A percentile compares a stretch with the other conserved stretches of the same genome.
Evolutionary conservation across 768 basidiomycete genomes (phyloP).

Genomic region (Leccinum arenicola): DNA sequence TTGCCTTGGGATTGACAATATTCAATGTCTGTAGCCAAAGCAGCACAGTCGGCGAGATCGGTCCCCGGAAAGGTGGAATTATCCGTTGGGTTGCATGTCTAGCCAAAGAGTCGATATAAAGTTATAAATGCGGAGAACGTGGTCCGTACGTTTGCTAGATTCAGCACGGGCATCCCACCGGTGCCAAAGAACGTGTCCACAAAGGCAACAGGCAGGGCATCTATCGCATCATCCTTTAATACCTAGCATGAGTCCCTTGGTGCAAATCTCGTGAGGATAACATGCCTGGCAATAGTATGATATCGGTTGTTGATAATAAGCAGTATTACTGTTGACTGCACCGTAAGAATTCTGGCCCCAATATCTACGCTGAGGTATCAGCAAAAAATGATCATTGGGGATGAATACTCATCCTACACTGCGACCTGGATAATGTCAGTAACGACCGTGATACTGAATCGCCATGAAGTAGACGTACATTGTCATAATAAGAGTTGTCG

Average conservation of each 20-base stretch:
- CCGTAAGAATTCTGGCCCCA: slow-evolving; percentile 80
- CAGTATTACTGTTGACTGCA: slow-evolving; percentile 47
- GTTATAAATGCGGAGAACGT: background rate
- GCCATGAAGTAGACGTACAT: slow-evolving; percentile 39
- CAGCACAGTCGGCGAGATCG: slow-evolving; percentile 37
- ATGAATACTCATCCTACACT: slow-evolving; percentile 39
- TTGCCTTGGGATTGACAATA: slow-evolving; percentile 46
- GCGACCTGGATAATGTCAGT: slow-evolving; percentile 41
- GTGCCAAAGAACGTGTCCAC: slow-evolving; percentile 62
- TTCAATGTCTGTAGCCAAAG: slow-evolving; percentile 41
- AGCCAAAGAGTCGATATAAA: background rate
- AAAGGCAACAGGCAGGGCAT: slow-evolving; percentile 71
- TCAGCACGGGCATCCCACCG: slow-evolving; percentile 59
- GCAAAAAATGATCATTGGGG: background rate
- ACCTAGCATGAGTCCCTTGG: slow-evolving; percentile 1
- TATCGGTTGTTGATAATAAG: slow-evolving; percentile 59
- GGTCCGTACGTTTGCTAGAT: slow-evolving; percentile 60
- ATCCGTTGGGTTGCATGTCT: slow-evolving; percentile 43
- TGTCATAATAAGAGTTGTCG: slow-evolving; percentile 59
- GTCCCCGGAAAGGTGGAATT: slow-evolving; percentile 43
- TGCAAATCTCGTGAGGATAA: slow-evolving; percentile 2
- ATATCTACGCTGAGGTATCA: slow-evolving; percentile 40
- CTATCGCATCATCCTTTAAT: slow-evolving; percentile 58
- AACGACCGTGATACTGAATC: background rate
- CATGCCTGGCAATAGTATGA: slow-evolving; percentile 62